These are phyloP conservation scores for Pythium scleroteichum DNA, from an alignment of 352 stramenopile species.

Conservation along the genomic window DNA sequence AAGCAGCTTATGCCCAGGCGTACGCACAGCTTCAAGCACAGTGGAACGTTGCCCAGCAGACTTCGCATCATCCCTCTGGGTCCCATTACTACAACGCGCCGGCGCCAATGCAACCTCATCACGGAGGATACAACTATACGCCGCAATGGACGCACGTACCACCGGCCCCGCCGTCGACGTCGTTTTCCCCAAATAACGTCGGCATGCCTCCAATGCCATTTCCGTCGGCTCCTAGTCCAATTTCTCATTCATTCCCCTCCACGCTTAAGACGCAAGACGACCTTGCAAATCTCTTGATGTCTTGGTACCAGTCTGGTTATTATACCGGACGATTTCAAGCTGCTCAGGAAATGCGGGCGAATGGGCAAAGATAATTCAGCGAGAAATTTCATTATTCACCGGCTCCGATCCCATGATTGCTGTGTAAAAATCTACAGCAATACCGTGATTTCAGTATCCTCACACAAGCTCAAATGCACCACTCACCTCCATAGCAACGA, in stretches of 20 bases:
- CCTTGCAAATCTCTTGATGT: conserved; percentile 68
- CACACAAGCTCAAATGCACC: too few species aligned
- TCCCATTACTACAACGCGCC: conserved; percentile 5
- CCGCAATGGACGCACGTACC: not conserved
- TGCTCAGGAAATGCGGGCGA: conserved; percentile 65
- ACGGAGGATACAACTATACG: conserved; percentile 2
- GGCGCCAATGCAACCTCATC: conserved; percentile 1
- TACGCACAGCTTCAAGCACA: conserved; percentile 68
- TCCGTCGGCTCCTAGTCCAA: conserved; percentile 3
- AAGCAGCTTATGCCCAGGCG: conserved; percentile 65
- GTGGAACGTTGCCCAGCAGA: conserved; percentile 32
- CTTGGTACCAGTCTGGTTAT: conserved; percentile 88
- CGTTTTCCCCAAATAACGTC: too few species aligned
- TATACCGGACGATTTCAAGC: conserved; percentile 79
- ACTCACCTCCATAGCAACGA: conserved; percentile 20
- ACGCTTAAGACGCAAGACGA: conserved; percentile 35
- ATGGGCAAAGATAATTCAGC: conserved; percentile 13
- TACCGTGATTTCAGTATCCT: not conserved
- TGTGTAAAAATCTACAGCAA: conserved; percentile 13
- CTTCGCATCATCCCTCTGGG: not conserved
- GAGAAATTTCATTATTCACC: not conserved
- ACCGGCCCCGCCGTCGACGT: too few species aligned
- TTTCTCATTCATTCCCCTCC: not conserved
- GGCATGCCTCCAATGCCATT: conserved; percentile 12
- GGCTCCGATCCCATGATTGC: conserved; percentile 12